Evolutionary conservation across 371 early-diverging fungal genomes (phyloP), one percentile per base, ranked within the genome.

Genomic region (Rhizopus arrhizus): DNA sequence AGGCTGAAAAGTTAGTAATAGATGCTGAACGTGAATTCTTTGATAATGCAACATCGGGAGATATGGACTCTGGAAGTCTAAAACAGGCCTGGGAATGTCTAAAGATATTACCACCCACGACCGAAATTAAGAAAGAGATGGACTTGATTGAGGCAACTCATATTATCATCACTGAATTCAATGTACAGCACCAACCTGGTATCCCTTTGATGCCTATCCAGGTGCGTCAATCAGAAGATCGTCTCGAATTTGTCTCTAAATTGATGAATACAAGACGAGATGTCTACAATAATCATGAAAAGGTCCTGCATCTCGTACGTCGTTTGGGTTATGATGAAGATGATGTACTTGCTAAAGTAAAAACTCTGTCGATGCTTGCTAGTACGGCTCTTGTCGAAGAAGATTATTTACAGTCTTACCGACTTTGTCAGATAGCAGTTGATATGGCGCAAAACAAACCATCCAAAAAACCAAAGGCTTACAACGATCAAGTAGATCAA

Each of bases 81-180:
- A 90, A 88, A 56, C 74, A 85, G 73, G 91, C 92, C 3, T 78
- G 79, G 64, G 90, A 91, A 50, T 93, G 93, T 65, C 66, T 93
- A 5, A 73, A 84, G 36, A 82, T 90, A 2, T 60, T 89, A 1
- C 89, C 91, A 12, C 72, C 77, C 13, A 84, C 89, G 0, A 80
- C 86, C 3, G 69, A 70, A n/a, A 83, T 87, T 33, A 77, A 81
- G 41, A 70, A 70, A 29, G 90, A 90, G 68, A 69, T 86, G 59
- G 84, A 86, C 48, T 62, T 91, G 29, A 89, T 93, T 32, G 86
- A 90, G 60, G 93, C 91, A 2, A 89, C 89, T 0, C 85, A 90
- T 66, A 76, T 74, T 10, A 70, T 91, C 32, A 82, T 80, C 9
- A 67, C 74, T 5, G 82, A 84, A 34, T 86, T 85, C 69, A 79